phyloP scores from a whole-genome alignment of 2,329 filamentous ascomycete genomes.

The Venturia effusa region DNA sequence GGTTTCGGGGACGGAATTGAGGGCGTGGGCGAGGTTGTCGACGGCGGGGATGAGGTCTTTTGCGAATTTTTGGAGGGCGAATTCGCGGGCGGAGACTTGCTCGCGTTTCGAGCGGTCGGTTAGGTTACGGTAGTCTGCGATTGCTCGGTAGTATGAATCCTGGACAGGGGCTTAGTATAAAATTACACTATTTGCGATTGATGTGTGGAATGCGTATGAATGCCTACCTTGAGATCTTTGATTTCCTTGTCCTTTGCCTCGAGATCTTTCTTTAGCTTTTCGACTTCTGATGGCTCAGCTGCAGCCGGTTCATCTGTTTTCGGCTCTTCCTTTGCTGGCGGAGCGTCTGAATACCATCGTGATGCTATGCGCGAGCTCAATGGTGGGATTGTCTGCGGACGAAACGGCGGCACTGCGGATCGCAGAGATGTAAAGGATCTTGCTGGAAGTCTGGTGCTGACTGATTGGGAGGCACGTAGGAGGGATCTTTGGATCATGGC shows the following conservation, averaged over 20 bases:
- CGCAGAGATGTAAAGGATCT: constrained; percentile 28
- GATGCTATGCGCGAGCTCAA: constrained; percentile 9
- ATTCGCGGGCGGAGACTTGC: constrained; percentile 75
- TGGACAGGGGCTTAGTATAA: constrained; percentile 26
- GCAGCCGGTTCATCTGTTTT: constrained; percentile 22
- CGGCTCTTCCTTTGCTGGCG: constrained; percentile 27
- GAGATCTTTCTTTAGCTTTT: constrained; percentile 49
- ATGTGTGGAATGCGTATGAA: not conserved
- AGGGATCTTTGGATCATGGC: constrained; percentile 41
- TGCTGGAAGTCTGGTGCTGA: constrained; percentile 26
- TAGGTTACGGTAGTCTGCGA: constrained; percentile 96
- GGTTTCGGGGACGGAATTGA: constrained; percentile 64
- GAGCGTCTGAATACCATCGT: constrained; percentile 27
- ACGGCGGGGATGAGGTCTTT: constrained; percentile 90
- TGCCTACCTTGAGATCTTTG: constrained; percentile 73
- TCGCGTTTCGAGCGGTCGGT: constrained; percentile 91
- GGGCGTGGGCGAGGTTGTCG: constrained; percentile 93
- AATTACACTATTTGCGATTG: not conserved
- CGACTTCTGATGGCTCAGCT: constrained; percentile 20
- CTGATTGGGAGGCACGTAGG: constrained; percentile 36
- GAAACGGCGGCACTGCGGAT: constrained; percentile 13
- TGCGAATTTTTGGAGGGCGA: constrained; percentile 88
- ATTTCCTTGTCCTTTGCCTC: constrained; percentile 63
- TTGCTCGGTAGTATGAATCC: constrained; percentile 89
- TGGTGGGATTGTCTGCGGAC: not conserved